Percentiles rank a stretch among this genome's conserved stretches.
Conservation (phyloP, 2,329 filamentous ascomycete genomes). For the Fusarium pseudograminearum region DNA sequence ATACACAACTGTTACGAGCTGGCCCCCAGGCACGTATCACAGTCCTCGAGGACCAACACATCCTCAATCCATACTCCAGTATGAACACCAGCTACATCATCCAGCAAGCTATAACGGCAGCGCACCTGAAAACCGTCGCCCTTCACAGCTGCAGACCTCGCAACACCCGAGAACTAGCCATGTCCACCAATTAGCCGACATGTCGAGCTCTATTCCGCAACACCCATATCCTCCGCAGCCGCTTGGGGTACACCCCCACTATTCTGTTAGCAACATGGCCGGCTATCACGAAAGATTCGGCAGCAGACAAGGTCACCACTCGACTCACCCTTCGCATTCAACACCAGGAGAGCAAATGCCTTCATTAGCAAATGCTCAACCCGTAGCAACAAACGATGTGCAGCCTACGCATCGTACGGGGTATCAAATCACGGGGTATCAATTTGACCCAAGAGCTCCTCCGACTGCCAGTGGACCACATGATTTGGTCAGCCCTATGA, state of each 20-base stretch:
- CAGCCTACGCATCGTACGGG: slow-evolving; percentile 1
- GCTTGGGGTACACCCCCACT: slow-evolving; percentile 19
- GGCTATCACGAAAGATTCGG: slow-evolving; percentile 29
- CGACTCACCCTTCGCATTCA: slow-evolving; percentile 16
- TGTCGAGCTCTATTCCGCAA: slow-evolving; percentile 30
- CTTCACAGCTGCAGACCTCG: slow-evolving; percentile 24
- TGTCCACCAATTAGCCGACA: slow-evolving; percentile 31
- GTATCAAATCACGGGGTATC: slow-evolving; percentile 23
- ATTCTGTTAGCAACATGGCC: slow-evolving; percentile 6
- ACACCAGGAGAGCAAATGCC: slow-evolving; percentile 11
- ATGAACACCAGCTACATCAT: slow-evolving; percentile 46
- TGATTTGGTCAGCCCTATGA: slow-evolving; percentile 16
- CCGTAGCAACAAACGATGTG: slow-evolving; percentile 6
- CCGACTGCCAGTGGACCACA: neutral
- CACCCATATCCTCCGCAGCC: slow-evolving; percentile 33
- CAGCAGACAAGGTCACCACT: slow-evolving; percentile 23
- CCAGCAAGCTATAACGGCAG: slow-evolving; percentile 42
- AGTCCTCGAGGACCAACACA: slow-evolving; percentile 38
- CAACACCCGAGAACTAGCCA: slow-evolving; percentile 21
- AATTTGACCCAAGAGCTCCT: slow-evolving; percentile 4
- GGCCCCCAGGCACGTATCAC: slow-evolving; percentile 39
- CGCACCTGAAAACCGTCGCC: slow-evolving; percentile 25
- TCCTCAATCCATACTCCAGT: slow-evolving; percentile 46
- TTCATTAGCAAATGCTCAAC: slow-evolving; percentile 18
- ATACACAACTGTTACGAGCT: slow-evolving; percentile 34